Percentiles rank a stretch among this genome's conserved stretches.
These are phyloP conservation scores for Pseudognaphalium luteoalbum DNA, from an alignment of 129 eudicot species.

Conservation along the genomic window DNA sequence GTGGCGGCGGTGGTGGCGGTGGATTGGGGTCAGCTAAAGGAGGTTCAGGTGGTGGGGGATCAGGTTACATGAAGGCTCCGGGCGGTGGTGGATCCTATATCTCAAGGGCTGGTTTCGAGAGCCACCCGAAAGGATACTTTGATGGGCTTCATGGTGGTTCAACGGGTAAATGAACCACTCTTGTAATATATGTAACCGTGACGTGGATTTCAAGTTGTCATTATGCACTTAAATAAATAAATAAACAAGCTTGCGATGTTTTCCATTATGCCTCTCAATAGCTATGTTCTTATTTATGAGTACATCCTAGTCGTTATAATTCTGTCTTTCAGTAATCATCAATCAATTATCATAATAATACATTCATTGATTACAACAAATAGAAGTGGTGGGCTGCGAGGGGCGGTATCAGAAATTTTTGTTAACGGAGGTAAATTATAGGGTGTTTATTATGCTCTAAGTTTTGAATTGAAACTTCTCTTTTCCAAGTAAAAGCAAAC, in stretches of 20 bases:
- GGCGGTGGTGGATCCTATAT: constrained; percentile 25
- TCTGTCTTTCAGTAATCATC: too few species aligned
- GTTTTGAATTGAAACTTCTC: too few species aligned
- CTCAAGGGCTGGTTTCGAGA: constrained; percentile 29
- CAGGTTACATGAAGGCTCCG: constrained; percentile 14
- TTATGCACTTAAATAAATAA: too few species aligned
- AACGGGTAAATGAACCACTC: neutral
- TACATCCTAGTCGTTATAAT: too few species aligned
- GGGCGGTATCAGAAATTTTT: too few species aligned
- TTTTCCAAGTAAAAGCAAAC: too few species aligned
- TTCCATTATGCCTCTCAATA: too few species aligned
- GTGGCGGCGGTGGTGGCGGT: neutral
- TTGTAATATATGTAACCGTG: neutral
- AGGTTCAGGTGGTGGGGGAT: constrained; percentile 1
- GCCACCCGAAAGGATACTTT: constrained; percentile 14
- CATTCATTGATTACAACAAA: neutral
- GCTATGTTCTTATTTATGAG: too few species aligned
- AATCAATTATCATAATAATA: too few species aligned
- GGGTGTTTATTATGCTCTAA: too few species aligned
- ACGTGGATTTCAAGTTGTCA: neutral
- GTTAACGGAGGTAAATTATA: too few species aligned
- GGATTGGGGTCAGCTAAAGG: neutral
- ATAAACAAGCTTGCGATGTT: too few species aligned
- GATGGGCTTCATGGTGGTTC: constrained; percentile 6
- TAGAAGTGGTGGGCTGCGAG: neutral